phyloP scores from a whole-genome alignment of 2,329 filamentous ascomycete species.

The Coniochaeta sp. region DNA sequence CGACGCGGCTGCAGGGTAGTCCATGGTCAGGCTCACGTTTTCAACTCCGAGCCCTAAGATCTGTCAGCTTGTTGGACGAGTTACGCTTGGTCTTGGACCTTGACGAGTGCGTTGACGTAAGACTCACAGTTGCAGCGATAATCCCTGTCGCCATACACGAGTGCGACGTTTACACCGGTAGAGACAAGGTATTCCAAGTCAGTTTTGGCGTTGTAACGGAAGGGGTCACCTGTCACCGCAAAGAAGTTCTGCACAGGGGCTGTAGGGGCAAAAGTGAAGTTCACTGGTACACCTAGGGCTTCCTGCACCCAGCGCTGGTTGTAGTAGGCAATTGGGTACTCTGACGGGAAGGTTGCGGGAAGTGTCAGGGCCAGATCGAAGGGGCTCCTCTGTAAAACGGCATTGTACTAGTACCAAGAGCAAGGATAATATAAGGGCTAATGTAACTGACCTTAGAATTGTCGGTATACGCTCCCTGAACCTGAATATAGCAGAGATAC shows the following conservation, averaged over 20 bases:
- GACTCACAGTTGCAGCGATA: constrained; percentile 31
- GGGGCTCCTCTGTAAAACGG: constrained; percentile 31
- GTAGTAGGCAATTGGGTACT: constrained; percentile 42
- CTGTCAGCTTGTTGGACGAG: constrained; percentile 8
- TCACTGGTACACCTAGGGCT: constrained; percentile 47
- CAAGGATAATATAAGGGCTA: constrained; percentile 23
- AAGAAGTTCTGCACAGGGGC: constrained; percentile 12
- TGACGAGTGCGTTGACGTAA: neutral
- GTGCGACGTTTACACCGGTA: constrained; percentile 41
- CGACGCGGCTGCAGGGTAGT: constrained; percentile 28
- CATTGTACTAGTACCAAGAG: constrained; percentile 37
- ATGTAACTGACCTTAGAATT: neutral
- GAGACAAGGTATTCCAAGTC: constrained; percentile 41
- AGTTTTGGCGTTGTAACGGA: constrained; percentile 11
- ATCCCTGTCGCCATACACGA: constrained; percentile 49
- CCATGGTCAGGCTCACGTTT: constrained; percentile 33
- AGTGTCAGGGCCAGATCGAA: neutral
- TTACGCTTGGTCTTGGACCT: neutral
- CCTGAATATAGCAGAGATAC: constrained; percentile 1
- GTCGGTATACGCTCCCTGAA: constrained; percentile 26
- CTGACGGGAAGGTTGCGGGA: constrained; percentile 21
- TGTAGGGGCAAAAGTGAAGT: constrained; percentile 38
- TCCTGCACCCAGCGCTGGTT: constrained; percentile 45
- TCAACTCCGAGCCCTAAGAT: constrained; percentile 45
- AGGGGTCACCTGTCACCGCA: constrained; percentile 26